Base-by-base conservation (phyloP, 495 filamentous ascomycete genomes). In the Cercophora newfieldiana region DNA sequence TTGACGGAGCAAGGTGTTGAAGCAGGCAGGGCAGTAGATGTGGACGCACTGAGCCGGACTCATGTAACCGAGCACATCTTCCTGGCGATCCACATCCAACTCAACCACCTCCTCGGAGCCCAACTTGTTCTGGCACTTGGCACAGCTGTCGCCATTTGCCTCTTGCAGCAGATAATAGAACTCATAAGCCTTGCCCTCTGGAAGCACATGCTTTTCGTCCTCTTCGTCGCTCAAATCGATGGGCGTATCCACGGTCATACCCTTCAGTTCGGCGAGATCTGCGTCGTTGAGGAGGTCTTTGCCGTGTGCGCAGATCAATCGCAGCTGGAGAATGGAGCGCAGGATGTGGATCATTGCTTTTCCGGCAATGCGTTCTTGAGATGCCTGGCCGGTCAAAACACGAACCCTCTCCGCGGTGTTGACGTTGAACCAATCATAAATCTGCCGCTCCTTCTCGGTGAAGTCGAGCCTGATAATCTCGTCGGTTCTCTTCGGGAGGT, bases 241-340 rank as follows among this genome's bases (percentile, higher is more conserved):
- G 1, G 95, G 90, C 61, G 92, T 90, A 8, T 91, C 86, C 7
- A 85, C 84, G 53, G 88, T 93, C 72, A 94, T 78, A 10, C 95
- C 95, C 70, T 91, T 88, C 62, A 90, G 87, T 16, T 88, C 79
- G 47, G 89, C 87, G 19, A 95, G 83, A 70, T 97, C 94, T 55
- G 93, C 88, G 19, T 92, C 87, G 53, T 87, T 89, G 2, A 99
- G 84, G 28, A 98, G 84, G 63, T 97, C 95, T 70, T 88, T 89
- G 7, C 95, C 95, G 76, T 97, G 92, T 3, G 94, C 95, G 70
- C 92, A 97, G 30, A 97, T 88, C 53, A 93, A 85, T 5, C 95
- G 92, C 8, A 99, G 85, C 48, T 93, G 91, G 71, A 94, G 86
- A 78, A 99, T 97, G 8, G 91, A 90, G 65, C 91, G 92, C 47